phyloP scores from a whole-genome alignment of 176 grass and related monocot species.

The maize (Zea mays) region DNA sequence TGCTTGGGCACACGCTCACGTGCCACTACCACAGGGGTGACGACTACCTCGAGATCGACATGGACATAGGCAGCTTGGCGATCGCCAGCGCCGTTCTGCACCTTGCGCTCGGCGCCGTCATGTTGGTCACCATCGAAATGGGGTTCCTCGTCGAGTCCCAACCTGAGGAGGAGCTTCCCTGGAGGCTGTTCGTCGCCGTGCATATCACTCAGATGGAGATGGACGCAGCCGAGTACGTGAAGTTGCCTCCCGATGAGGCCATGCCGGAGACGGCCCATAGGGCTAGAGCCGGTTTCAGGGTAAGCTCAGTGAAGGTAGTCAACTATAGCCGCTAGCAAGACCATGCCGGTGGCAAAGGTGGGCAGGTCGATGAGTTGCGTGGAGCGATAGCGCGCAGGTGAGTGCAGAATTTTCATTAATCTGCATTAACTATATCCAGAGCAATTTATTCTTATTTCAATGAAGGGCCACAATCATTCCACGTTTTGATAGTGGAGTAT shows the following conservation, averaged over 20 bases:
- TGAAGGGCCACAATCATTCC: too few species aligned
- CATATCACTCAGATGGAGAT: slow-evolving; percentile 95
- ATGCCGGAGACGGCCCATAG: slow-evolving; percentile 37
- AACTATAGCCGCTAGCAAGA: slow-evolving; percentile 51
- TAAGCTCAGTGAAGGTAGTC: slow-evolving; percentile 55
- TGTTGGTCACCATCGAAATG: slow-evolving; percentile 89
- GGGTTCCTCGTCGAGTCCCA: slow-evolving; percentile 89
- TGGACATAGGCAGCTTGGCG: slow-evolving; percentile 89
- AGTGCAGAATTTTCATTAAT: slow-evolving; percentile 36
- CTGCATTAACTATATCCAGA: too few species aligned
- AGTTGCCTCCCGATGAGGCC: slow-evolving; percentile 28
- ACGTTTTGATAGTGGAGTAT: too few species aligned
- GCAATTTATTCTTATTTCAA: too few species aligned
- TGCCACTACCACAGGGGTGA: slow-evolving; percentile 85
- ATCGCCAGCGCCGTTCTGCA: slow-evolving; percentile 84
- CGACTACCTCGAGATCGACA: slow-evolving; percentile 95
- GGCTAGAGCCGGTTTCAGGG: slow-evolving; percentile 46
- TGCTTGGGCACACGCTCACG: slow-evolving; percentile 90
- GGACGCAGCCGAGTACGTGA: slow-evolving; percentile 64
- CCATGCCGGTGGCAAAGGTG: slow-evolving; percentile 15
- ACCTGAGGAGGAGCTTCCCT: slow-evolving; percentile 81
- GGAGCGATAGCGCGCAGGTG: slow-evolving; percentile 38
- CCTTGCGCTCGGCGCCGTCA: slow-evolving; percentile 79
- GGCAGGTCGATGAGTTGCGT: slow-evolving; percentile 37
- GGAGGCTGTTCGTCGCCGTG: slow-evolving; percentile 79